Conservation (phyloP, 208 protist species). For the Leishmania major region DNA sequence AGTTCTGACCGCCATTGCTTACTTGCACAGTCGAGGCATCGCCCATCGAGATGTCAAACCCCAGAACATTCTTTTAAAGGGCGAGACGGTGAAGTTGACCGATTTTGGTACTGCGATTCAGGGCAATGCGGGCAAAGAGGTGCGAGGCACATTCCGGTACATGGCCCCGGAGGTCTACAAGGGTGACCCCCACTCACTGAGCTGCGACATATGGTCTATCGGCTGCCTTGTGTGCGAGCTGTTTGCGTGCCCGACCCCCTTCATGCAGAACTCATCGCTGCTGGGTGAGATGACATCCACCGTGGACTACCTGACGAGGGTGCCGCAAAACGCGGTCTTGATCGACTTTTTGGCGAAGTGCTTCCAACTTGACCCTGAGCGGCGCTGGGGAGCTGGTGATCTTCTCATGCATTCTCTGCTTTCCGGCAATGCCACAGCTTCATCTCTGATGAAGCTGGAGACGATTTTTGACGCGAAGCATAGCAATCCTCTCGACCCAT, state of each 20-base stretch:
- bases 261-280: slow-evolving; percentile 75
- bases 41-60: slow-evolving; percentile 99
- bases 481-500: slow-evolving; percentile 16
- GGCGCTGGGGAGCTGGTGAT: slow-evolving; percentile 58
- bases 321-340: slow-evolving; percentile 62
- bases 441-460: slow-evolving; percentile 56
- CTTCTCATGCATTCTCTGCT: slow-evolving; percentile 79
- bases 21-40: slow-evolving; percentile 97
- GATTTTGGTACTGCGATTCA: slow-evolving; percentile 96
- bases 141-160: slow-evolving; percentile 92
- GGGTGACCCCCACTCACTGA: slow-evolving; percentile 77
- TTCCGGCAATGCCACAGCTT: slow-evolving; percentile 34
- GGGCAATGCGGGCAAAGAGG: slow-evolving; percentile 68
- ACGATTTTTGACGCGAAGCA: slow-evolving; percentile 64
- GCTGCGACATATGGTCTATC: slow-evolving; percentile 92
- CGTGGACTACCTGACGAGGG: slow-evolving; percentile 49
- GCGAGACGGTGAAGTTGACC: slow-evolving; percentile 95
- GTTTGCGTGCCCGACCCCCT: slow-evolving; percentile 72
- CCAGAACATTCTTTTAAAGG: slow-evolving; percentile 95
- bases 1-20: slow-evolving; percentile 95
- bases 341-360: slow-evolving; percentile 83
- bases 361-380: slow-evolving; percentile 69
- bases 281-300: slow-evolving; percentile 68
- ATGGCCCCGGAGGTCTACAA: slow-evolving; percentile 94
- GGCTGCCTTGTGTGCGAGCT: slow-evolving; percentile 92